A percentile compares a stretch with the other conserved stretches of the same genome.
phyloP scores from a whole-genome alignment of 257 asterid genomes.

The Plantago ovata region DNA sequence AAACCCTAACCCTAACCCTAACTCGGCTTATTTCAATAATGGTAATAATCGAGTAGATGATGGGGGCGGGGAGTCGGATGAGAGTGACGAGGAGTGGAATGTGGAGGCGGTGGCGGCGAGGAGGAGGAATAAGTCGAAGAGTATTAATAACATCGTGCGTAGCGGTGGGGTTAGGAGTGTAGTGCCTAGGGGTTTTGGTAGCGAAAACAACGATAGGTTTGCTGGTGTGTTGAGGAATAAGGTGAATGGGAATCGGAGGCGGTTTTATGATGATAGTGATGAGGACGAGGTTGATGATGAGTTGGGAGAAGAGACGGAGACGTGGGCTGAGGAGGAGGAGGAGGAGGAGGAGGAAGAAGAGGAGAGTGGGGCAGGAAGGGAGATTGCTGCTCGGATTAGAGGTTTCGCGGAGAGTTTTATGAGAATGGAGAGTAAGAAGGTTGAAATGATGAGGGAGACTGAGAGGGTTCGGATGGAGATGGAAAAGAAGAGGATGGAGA shows the following conservation, averaged over 20 bases:
- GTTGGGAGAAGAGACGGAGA: constrained; percentile 29
- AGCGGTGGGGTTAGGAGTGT: constrained; percentile 24
- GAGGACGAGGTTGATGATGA: constrained; percentile 31
- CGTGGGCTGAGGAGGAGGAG: constrained; percentile 31
- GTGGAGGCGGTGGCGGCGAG: constrained; percentile 19
- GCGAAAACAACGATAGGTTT: constrained; percentile 22
- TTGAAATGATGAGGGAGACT: constrained; percentile 73
- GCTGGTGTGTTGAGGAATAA: constrained; percentile 31
- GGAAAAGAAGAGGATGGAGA: constrained; percentile 86
- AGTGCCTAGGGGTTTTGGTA: constrained; percentile 8
- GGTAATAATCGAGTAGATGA: constrained; percentile 4
- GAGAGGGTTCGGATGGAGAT: constrained; percentile 67
- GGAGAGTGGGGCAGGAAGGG: constrained; percentile 37
- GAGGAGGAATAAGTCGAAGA: constrained; percentile 44
- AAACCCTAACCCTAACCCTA: constrained; percentile 10
- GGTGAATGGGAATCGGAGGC: constrained; percentile 33
- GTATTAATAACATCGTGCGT: constrained; percentile 47
- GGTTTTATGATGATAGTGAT: constrained; percentile 28
- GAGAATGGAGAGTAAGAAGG: constrained; percentile 75
- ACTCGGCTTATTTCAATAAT: constrained; percentile 19
- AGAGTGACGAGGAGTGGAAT: constrained; percentile 44
- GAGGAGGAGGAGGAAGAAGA: constrained; percentile 28
- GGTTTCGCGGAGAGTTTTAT: constrained; percentile 74
- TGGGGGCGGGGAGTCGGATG: constrained; percentile 35
- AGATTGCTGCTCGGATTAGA: constrained; percentile 64